Conservation (phyloP, 352 stramenopile species). For the Thraustotheca clavata region DNA sequence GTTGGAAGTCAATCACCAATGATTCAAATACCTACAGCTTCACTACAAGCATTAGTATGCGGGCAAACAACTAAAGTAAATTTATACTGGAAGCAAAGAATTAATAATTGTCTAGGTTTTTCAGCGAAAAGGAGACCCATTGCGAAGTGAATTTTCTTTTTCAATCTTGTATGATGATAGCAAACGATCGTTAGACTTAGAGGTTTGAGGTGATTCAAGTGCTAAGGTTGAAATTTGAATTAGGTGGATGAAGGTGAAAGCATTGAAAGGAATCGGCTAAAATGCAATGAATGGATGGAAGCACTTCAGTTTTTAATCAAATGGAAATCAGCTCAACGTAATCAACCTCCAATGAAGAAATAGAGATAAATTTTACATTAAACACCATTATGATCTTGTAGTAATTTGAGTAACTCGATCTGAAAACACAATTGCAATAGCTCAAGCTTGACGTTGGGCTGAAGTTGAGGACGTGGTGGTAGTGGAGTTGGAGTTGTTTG, state of each 20-base stretch:
- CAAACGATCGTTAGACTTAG: conserved; percentile 54
- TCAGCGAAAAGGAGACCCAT: conserved; percentile 1
- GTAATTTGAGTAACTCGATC: background rate
- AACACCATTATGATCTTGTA: background rate
- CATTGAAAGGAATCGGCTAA: conserved; percentile 46
- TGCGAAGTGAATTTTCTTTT: conserved; percentile 38
- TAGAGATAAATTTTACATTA: background rate
- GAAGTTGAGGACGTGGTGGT: background rate
- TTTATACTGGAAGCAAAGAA: background rate
- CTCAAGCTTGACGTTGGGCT: background rate
- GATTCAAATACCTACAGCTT: conserved; percentile 20
- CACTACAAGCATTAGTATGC: background rate
- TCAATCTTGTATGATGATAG: conserved; percentile 66
- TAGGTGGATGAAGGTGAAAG: conserved; percentile 59
- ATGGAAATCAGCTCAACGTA: conserved; percentile 36
- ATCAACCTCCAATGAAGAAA: background rate
- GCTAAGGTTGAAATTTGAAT: background rate
- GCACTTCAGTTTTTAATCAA: conserved; percentile 64
- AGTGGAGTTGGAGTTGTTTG: background rate
- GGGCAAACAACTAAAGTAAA: conserved; percentile 12
- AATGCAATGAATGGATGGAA: conserved; percentile 57
- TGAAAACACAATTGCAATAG: conserved; percentile 1
- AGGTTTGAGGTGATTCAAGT: conserved; percentile 33
- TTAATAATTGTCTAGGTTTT: background rate
- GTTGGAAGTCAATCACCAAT: conserved; percentile 28